Conservation (phyloP, 192 early-diverging fungal genomes). For the Rhizophagus clarus region DNA sequence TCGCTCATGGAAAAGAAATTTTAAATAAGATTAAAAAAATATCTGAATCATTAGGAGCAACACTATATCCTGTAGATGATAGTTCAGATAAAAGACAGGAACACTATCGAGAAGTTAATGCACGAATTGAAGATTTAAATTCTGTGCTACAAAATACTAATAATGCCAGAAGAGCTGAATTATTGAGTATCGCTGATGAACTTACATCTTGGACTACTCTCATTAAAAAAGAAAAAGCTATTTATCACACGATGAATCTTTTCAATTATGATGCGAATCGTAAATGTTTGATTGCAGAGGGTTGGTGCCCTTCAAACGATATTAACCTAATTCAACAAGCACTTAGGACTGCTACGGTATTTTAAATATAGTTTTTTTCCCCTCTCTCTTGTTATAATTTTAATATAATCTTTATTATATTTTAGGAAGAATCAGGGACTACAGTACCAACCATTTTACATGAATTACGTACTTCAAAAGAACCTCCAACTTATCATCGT, state of each 20-base stretch:
- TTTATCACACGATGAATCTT: conserved; percentile 94
- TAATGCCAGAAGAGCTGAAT: conserved; percentile 79
- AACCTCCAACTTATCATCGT: conserved; percentile 92
- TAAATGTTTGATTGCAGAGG: conserved; percentile 96
- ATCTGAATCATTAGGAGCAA: conserved; percentile 93
- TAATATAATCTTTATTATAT: too few species aligned
- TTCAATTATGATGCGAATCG: conserved; percentile 94
- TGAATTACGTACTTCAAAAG: conserved; percentile 81
- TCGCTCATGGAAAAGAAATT: conserved; percentile 94
- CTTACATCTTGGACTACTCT: conserved; percentile 87
- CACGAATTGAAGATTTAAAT: conserved; percentile 86
- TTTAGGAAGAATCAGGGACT: conserved; percentile 80
- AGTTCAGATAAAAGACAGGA: conserved; percentile 84
- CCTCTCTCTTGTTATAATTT: too few species aligned
- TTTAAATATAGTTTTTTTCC: neutral
- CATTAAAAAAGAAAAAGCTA: conserved; percentile 97
- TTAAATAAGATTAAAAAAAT: conserved; percentile 91
- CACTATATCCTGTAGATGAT: conserved; percentile 87
- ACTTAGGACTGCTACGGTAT: conserved; percentile 79
- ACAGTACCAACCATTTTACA: conserved; percentile 87
- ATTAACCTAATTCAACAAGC: conserved; percentile 82
- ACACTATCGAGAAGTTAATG: conserved; percentile 75
- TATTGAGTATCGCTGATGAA: conserved; percentile 83
- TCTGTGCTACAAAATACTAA: conserved; percentile 86
- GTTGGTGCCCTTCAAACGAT: conserved; percentile 93